Evolutionary conservation across 441 rosid genomes (phyloP), one percentile per base, ranked within the genome.

Genomic region (Croton laevigatus): DNA sequence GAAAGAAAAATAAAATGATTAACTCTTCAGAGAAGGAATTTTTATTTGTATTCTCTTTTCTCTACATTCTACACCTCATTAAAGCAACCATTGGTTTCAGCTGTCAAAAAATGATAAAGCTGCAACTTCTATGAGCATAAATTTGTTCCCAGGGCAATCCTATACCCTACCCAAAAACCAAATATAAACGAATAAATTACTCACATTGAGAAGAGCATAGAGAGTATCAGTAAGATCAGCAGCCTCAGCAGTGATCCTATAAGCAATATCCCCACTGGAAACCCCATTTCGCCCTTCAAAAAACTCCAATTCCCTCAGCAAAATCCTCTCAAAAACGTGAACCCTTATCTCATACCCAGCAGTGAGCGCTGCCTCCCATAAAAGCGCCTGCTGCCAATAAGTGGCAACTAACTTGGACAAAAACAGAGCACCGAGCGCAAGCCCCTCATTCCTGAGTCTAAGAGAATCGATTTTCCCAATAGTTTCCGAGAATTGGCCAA

Each of bases 181-280:
- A 19, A 65, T 5, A 17, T 19, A 58, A 27, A 58, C 38, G 14
- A 46, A 37, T 17, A 55, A 19, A 19, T 14, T 19, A 23, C 96
- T 81, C 13, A 91, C 98, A 65, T 89, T 94, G 17, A 94, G 90
- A 70, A 91, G 87, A 49, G 95, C 91, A 75, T 86, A 88, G 52
- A 94, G 65, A 42, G 95, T 85, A 64, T 88, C 91, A 45, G 90
- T 76, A 66, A 89, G 88, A 85, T 91, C 97, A 58, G 91, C 82
- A 42, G 97, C 94, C 74, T 91, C 97, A 8, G 95, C 90, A 23
- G 97, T 84, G 71, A 94, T 85, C 69, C 97, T 74, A 19, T 85
- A 86, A 8, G 97, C 97, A 62, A 94, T 80, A 76, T 94, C 97
- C 51, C 97, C 98, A 1, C 86, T 66, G 4, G 89, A 81, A 60